phyloP scores from a whole-genome alignment of 306 rosid genomes.

The Leucaena leucocephala region DNA sequence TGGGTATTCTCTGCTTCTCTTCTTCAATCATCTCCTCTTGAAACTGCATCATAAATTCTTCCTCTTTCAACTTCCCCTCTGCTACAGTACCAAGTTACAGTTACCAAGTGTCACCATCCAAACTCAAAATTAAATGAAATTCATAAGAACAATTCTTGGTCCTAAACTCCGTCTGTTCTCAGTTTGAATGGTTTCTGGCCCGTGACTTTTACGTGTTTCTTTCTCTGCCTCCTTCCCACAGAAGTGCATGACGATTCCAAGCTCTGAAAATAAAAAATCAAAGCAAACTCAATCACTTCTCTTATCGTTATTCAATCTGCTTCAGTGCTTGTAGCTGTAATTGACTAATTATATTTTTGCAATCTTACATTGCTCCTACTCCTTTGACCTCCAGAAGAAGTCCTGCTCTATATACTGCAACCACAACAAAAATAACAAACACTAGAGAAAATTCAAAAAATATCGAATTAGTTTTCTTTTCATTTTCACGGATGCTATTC shows the following conservation, averaged over 20 bases:
- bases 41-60: slow-evolving; percentile 73
- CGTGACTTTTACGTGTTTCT: slow-evolving; percentile 58
- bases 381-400: slow-evolving; percentile 63
- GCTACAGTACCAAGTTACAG: slow-evolving; percentile 48
- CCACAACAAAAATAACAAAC: slow-evolving; percentile 19
- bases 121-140: slow-evolving; percentile 4
- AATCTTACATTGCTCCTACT: slow-evolving; percentile 85
- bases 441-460: slow-evolving; percentile 27
- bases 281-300: slow-evolving; percentile 4
- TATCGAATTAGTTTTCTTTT: neutral
- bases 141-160: neutral
- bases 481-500: slow-evolving; percentile 31
- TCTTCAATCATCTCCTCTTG: slow-evolving; percentile 71
- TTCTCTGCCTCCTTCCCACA: slow-evolving; percentile 77
- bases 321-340: neutral
- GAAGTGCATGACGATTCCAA: slow-evolving; percentile 58
- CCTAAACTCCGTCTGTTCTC: slow-evolving; percentile 73
- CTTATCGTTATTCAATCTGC: slow-evolving; percentile 23
- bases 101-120: slow-evolving; percentile 29
- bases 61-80: slow-evolving; percentile 83
- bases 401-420: slow-evolving; percentile 71
- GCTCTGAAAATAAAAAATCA: slow-evolving; percentile 55
- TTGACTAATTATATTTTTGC: neutral
- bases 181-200: slow-evolving; percentile 84
- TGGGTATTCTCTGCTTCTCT: slow-evolving; percentile 75